Percentiles rank a stretch among this genome's conserved stretches.
These are phyloP conservation scores for Starmerella etchellsii DNA, from an alignment of 805 yeast genomes.

Conservation along the genomic window DNA sequence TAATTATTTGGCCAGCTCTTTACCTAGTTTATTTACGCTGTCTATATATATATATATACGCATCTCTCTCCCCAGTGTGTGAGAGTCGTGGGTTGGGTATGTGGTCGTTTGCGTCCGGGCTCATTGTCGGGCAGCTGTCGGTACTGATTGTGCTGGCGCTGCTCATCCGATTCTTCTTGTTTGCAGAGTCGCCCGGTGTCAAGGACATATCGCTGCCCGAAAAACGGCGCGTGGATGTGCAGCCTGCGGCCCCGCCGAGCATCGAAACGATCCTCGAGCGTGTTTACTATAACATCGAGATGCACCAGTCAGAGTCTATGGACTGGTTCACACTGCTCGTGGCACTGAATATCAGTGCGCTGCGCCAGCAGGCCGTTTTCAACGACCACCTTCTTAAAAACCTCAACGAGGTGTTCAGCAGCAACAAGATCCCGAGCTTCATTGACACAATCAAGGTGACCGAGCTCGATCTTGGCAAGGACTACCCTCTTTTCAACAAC, in stretches of 20 bases:
- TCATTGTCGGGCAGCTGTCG: slow-evolving; percentile 31
- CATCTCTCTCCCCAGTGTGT: no score
- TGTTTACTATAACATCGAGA: slow-evolving; percentile 80
- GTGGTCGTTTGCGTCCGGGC: slow-evolving; percentile 26
- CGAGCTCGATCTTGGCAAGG: slow-evolving; percentile 87
- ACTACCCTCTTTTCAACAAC: slow-evolving; percentile 87
- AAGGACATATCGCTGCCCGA: slow-evolving; percentile 22
- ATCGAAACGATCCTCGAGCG: slow-evolving; percentile 56
- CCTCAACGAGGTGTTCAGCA: slow-evolving; percentile 49
- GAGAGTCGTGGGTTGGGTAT: slow-evolving; percentile 5
- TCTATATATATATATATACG: no score
- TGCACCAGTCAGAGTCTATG: slow-evolving; percentile 76
- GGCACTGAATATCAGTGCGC: slow-evolving; percentile 79
- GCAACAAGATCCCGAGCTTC: slow-evolving; percentile 63
- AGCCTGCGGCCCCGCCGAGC: slow-evolving; percentile 21
- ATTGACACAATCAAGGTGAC: slow-evolving; percentile 65
- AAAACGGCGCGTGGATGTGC: slow-evolving; percentile 17
- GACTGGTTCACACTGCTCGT: slow-evolving; percentile 95
- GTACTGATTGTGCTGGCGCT: slow-evolving; percentile 29
- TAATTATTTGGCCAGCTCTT: no score
- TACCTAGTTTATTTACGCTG: no score
- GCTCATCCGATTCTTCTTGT: slow-evolving; percentile 32
- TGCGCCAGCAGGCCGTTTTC: slow-evolving; percentile 75
- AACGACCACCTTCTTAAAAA: slow-evolving; percentile 77
- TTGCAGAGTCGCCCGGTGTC: slow-evolving; percentile 28